These are phyloP conservation scores for Leavenworthia alabamica DNA, from an alignment of 345 rosid species.

Conservation along the genomic window DNA sequence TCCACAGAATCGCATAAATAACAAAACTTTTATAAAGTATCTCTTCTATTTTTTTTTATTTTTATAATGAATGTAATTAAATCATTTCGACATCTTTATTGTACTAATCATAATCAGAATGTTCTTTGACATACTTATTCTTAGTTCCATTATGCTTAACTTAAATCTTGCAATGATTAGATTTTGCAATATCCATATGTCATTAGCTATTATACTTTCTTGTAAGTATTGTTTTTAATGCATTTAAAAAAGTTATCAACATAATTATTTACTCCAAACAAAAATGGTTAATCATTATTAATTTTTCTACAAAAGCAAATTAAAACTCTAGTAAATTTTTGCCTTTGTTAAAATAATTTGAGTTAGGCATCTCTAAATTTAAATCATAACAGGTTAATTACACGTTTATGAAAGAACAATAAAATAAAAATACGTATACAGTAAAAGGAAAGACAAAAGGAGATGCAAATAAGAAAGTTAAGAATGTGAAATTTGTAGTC, in stretches of 20 bases:
- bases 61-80: not conserved
- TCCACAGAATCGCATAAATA: conserved; percentile 18
- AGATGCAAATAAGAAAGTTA: conserved; percentile 4
- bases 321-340: not conserved
- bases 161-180: conserved; percentile 26
- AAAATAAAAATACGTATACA: not conserved
- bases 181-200: conserved; percentile 13
- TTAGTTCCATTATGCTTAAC: conserved; percentile 18
- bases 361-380: not conserved
- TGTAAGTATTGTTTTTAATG: not conserved
- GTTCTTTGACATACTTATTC: conserved; percentile 30
- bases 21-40: conserved; percentile 16
- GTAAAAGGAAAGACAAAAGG: not conserved
- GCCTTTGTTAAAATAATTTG: not conserved
- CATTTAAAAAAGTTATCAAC: not conserved
- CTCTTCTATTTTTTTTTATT: not conserved
- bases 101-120: conserved; percentile 34
- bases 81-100: conserved; percentile 13
- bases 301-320: not conserved
- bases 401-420: conserved; percentile 12
- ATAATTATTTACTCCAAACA: not conserved
- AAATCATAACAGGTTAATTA: not conserved
- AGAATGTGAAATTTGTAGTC: conserved; percentile 20
- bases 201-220: conserved; percentile 20
- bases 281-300: not conserved